These are phyloP conservation scores for Exserohilum rostratum DNA, from an alignment of 2,329 filamentous ascomycete genomes.

Conservation along the genomic window DNA sequence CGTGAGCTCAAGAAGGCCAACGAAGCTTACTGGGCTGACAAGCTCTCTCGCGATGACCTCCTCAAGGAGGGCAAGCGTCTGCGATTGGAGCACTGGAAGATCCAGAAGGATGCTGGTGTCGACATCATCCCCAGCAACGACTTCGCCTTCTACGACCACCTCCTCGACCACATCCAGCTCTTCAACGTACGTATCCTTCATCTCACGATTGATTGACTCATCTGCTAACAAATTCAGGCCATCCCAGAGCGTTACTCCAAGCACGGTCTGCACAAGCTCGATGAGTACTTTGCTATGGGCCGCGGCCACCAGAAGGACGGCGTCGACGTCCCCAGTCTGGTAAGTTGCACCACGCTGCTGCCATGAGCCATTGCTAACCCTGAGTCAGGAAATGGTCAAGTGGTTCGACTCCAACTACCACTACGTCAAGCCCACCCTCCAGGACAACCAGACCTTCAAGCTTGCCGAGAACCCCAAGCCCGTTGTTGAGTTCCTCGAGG, in stretches of 20 bases:
- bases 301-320: constrained; percentile 96
- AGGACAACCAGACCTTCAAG: constrained; percentile 96
- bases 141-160: constrained; percentile 98
- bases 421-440: constrained; percentile 98
- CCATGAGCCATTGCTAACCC: constrained; percentile 28
- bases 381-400: constrained; percentile 90
- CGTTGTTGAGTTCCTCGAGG: constrained; percentile 91
- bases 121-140: constrained; percentile 99
- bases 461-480: constrained; percentile 89
- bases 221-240: constrained; percentile 61
- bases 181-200: constrained; percentile 75
- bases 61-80: constrained; percentile 96
- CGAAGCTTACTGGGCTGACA: constrained; percentile 96
- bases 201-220: not conserved
- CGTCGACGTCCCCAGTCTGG: constrained; percentile 87
- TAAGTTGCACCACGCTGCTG: constrained; percentile 43
- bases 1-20: constrained; percentile 99
- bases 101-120: constrained; percentile 98
- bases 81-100: constrained; percentile 97
- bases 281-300: constrained; percentile 99
- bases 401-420: constrained; percentile 99
- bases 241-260: constrained; percentile 92
- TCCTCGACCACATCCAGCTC: constrained; percentile 97
- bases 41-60: constrained; percentile 89
- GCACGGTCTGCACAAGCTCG: constrained; percentile 83